Base-by-base conservation (phyloP, 2,329 filamentous ascomycete genomes). In the Neurospora sp. region DNA sequence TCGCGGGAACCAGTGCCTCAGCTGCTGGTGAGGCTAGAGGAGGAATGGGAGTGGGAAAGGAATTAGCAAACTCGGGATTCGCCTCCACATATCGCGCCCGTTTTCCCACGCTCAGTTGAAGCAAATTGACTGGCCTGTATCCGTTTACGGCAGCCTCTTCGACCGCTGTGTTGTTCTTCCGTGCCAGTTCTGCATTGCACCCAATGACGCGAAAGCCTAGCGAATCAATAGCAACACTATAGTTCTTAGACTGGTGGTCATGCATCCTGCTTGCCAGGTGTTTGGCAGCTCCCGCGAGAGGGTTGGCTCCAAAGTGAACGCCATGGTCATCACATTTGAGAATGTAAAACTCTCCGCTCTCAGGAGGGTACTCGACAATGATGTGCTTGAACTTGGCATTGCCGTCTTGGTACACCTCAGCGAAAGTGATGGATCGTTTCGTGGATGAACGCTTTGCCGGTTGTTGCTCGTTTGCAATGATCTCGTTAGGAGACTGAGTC, bases 301-400 rank as follows among this genome's bases (percentile, higher is more conserved):
- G 77, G 40, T 78, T 77, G 11, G 70, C 69, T 11, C 75, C 78
- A 70, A 83, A 82, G 33, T 80, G 79, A 8, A 81, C 74, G 0
- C 71, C 68, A 19, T 82, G 81, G 67, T 81, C 76, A 40, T 81
- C 79, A 73, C 81, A 82, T 68, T 77, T 79, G 2, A 81, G 69
- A 6, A 82, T 80, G 68, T 81, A 82, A 73, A 75, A 82, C 4
- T 76, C 69, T 0, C 72, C 70, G 6, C 74, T 77, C 11, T 69
- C 69, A 0, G 28, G 4, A 1, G 78, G 78, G 69, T 75, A 80
- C 70, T 80, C 74, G 6, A 77, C 73, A 15, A 79, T 79, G 46
- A 76, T 73, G 69, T 80, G 78, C 38, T 80, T 79, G 71, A 77
- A 74, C 66, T 76, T 65, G 2, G 80, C 76, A 8, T 77, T 73